phyloP scores from a whole-genome alignment of 192 early-diverging fungal genomes.

The Coemansia sp. region DNA sequence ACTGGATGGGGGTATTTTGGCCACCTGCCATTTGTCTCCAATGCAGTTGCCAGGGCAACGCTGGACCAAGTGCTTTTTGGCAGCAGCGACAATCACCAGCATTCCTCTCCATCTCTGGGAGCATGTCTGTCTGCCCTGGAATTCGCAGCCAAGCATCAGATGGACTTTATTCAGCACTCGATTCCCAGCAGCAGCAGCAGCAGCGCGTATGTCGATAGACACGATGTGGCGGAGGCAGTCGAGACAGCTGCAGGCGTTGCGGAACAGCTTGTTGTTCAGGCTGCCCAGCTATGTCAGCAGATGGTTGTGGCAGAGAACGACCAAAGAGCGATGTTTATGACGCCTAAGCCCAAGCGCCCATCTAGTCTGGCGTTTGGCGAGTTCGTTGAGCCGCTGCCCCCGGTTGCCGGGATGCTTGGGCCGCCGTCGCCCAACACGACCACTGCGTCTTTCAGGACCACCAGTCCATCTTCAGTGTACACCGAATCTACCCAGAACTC shows the following conservation, averaged over 20 bases:
- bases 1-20: constrained; percentile 21
- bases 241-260: background rate
- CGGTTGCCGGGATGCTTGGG: background rate
- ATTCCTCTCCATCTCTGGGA: constrained; percentile 7
- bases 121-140: constrained; percentile 33
- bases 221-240: background rate
- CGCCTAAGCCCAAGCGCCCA: constrained; percentile 28
- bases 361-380: constrained; percentile 23
- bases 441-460: background rate
- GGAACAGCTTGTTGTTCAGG: constrained; percentile 13
- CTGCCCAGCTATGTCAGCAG: constrained; percentile 6
- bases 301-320: constrained; percentile 10
- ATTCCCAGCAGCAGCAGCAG: constrained; percentile 7
- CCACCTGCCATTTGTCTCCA: background rate
- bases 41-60: constrained; percentile 15
- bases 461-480: background rate
- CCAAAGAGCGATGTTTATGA: constrained; percentile 9
- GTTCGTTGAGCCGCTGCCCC: constrained; percentile 13
- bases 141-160: constrained; percentile 32
- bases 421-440: background rate
- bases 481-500: constrained; percentile 10
- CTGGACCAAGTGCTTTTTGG: constrained; percentile 25
- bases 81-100: background rate
- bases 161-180: constrained; percentile 17
- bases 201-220: constrained; percentile 20